Conservation (phyloP, 1,284 basidiomycete species). For the Ceratobasidium sp. region DNA sequence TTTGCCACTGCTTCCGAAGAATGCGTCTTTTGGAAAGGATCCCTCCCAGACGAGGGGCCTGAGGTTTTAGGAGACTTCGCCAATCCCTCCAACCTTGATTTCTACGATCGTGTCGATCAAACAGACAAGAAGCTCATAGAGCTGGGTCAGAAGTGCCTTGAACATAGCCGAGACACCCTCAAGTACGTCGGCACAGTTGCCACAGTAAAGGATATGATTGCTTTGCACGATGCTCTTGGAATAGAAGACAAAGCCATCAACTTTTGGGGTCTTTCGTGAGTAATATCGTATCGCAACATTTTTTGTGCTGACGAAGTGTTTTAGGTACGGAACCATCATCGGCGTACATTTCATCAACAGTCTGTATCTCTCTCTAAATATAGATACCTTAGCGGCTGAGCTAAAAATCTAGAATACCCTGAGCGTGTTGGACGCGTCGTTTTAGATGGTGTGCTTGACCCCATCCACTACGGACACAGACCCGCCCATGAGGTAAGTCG, state of each 20-base stretch:
- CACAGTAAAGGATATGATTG: conserved; percentile 28
- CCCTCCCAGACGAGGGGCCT: conserved; percentile 14
- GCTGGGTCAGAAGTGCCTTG: conserved; percentile 25
- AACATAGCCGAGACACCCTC: conserved; percentile 12
- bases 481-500: conserved; percentile 1
- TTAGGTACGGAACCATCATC: conserved; percentile 44
- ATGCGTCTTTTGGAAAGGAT: conserved; percentile 15
- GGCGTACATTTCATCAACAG: conserved; percentile 42
- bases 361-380: neutral
- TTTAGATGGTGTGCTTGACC: conserved; percentile 23
- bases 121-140: neutral
- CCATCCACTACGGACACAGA: neutral
- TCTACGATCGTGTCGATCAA: conserved; percentile 27
- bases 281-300: neutral
- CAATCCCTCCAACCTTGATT: conserved; percentile 27
- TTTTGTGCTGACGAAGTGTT: neutral
- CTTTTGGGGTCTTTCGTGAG: conserved; percentile 38
- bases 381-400: neutral
- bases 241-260: neutral
- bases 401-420: neutral
- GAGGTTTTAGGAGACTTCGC: conserved; percentile 40
- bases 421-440: conserved; percentile 25
- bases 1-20: conserved; percentile 5
- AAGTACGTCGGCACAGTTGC: neutral
- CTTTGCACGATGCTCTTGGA: conserved; percentile 19